A percentile compares a stretch with the other conserved stretches of the same genome.
Conservation (phyloP, 2,329 filamentous ascomycete genomes). For the Tolypocladium endophyticum region DNA sequence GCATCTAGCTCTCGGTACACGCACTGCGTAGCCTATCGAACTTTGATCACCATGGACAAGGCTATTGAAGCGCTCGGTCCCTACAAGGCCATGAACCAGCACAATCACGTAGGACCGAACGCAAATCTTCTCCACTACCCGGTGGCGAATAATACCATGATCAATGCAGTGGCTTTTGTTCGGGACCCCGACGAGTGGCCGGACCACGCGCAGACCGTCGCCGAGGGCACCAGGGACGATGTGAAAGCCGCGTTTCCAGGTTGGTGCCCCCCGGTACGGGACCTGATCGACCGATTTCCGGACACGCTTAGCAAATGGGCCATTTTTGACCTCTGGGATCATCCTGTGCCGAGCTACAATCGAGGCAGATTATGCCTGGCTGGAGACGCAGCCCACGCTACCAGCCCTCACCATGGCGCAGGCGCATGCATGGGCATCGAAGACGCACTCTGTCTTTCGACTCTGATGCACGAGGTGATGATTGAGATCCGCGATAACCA, state of each 20-base stretch:
- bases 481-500: neutral
- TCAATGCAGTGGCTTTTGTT: neutral
- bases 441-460: neutral
- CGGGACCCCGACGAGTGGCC: neutral
- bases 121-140: neutral
- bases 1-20: conserved; percentile 32
- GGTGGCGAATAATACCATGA: neutral
- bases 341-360: conserved; percentile 30
- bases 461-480: neutral
- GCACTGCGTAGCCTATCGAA: conserved; percentile 48
- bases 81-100: conserved; percentile 16
- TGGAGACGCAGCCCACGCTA: conserved; percentile 54
- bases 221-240: neutral
- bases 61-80: conserved; percentile 37
- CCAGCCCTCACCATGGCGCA: conserved; percentile 48
- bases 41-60: conserved; percentile 34
- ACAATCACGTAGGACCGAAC: neutral
- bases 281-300: neutral
- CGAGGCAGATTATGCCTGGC: conserved; percentile 35
- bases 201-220: neutral
- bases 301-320: conserved; percentile 23
- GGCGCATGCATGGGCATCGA: conserved; percentile 40
- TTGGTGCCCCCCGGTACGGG: neutral
- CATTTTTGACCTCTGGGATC: conserved; percentile 34
- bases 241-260: neutral